Base-by-base conservation (phyloP, 192 early-diverging fungal species). In the Irineochytrium annulatum region DNA sequence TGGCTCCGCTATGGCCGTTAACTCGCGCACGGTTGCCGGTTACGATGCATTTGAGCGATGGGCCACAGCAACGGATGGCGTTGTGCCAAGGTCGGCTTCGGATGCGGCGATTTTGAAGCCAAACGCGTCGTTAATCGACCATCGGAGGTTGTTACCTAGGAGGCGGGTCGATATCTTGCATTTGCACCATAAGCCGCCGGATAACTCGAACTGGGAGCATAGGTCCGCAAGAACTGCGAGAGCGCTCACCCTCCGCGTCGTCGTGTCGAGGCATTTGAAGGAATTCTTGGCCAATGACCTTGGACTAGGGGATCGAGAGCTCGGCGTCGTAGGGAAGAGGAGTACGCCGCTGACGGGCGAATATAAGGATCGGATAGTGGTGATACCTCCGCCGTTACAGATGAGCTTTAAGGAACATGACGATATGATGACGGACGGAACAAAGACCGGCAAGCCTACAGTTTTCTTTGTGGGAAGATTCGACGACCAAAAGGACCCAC, bases 171-270 rank as follows among this genome's bases (percentile, higher is more conserved):
- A 69, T 35, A 69, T 69, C 26, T 20, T 69, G 20, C 68, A 69
- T 39, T 28, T 69, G 16, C 53, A 67, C 43, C 63, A 65, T 48
- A 55, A 52, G 13, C 55, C 56, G 6, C 44, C 55, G 3, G 68
- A 69, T 46, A 33, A 61, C 8, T 55, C 57, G 1, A 69, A 69
- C 46, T 69, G 68, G 68, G 68, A 69, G 37, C 59, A 61, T 26
- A 48, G 68, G 13, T 52, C 55, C 24, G 68, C 55, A 32, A 68
- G 68, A 2, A 27, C 43, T 29, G 39, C 57, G n/a, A 8, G 20
- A n/a, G 33, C 34, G 3, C 28, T 69, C 5, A 52, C 19, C 29
- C 22, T 37, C 26, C 53, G 68, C 1, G 33, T 66, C 0, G 68
- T 69, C 4, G 68, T 69, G 4, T 65, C 61, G 3, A 31, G 59